Evolutionary conservation across 805 yeast genomes (phyloP).

Genomic region (Spathaspora passalidarum): DNA sequence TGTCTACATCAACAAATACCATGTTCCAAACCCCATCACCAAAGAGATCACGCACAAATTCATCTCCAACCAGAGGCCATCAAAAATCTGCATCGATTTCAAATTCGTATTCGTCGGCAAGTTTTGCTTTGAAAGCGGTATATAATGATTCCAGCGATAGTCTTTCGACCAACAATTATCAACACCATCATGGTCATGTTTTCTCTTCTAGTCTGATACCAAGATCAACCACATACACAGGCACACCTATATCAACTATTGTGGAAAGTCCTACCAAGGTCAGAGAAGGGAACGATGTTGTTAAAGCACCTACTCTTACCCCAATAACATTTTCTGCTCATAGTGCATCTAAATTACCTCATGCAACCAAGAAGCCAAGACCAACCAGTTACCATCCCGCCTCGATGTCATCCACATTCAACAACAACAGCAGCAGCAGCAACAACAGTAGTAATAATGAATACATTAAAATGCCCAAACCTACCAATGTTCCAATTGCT

Average conservation of each 20-base stretch:
- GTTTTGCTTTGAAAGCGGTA: conserved; percentile 69
- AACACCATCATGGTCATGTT: conserved; percentile 9
- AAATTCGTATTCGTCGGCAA: conserved; percentile 51
- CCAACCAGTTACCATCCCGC: conserved; percentile 85
- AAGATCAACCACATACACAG: conserved; percentile 28
- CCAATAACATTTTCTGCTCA: conserved; percentile 11
- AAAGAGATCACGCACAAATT: conserved; percentile 17
- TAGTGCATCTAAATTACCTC: conserved; percentile 38
- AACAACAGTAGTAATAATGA: conserved; percentile 23
- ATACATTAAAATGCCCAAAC: conserved; percentile 32
- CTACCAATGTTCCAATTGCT: conserved; percentile 25
- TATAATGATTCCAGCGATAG: conserved; percentile 48
- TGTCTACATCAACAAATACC: neutral
- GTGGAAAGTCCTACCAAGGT: conserved; percentile 38
- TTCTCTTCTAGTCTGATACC: conserved; percentile 7
- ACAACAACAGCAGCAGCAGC: conserved; percentile 11
- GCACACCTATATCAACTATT: conserved; percentile 43
- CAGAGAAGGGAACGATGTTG: neutral
- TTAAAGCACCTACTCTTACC: conserved; percentile 1
- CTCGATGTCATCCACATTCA: conserved; percentile 32
- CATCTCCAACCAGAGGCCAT: conserved; percentile 17
- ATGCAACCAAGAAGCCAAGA: conserved; percentile 58
- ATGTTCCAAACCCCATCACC: conserved; percentile 9
- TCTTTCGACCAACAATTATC: neutral
- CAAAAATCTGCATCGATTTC: conserved; percentile 31